These are phyloP conservation scores for Cinchona pubescens DNA, from an alignment of 257 asterid species.

Conservation along the genomic window DNA sequence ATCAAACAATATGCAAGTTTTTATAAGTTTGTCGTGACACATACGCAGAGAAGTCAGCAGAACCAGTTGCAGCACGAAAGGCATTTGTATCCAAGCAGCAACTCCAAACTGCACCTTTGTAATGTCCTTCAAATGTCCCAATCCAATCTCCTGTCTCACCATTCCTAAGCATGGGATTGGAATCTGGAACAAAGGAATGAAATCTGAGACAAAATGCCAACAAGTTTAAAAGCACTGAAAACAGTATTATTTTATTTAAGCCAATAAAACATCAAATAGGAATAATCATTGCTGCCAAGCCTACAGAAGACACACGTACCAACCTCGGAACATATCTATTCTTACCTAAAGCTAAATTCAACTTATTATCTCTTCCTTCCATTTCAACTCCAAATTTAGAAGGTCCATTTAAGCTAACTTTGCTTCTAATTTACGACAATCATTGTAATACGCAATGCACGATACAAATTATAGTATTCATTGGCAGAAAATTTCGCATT, in stretches of 20 bases:
- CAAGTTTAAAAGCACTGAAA: background rate
- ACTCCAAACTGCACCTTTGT: constrained; percentile 45
- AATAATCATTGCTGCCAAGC: background rate
- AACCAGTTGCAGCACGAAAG: constrained; percentile 39
- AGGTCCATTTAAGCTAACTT: background rate
- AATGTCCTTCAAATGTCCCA: constrained; percentile 44
- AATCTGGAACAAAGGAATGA: constrained; percentile 22
- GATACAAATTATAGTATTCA: no score
- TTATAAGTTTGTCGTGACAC: constrained; percentile 3
- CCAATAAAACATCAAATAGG: background rate
- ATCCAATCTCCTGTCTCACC: constrained; percentile 45
- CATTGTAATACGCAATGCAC: background rate
- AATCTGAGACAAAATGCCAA: background rate
- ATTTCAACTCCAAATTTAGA: background rate
- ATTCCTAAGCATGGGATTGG: constrained; percentile 40
- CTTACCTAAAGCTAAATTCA: background rate
- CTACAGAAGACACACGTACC: background rate
- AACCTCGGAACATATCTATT: background rate
- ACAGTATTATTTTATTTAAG: background rate
- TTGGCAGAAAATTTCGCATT: no score
- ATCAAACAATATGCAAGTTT: background rate
- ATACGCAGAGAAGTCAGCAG: constrained; percentile 40
- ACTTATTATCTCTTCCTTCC: background rate
- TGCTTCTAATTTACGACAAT: background rate
- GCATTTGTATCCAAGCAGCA: constrained; percentile 41